These are phyloP conservation scores for Sporothrix protearum DNA, from an alignment of 2,329 filamentous ascomycete genomes.

Conservation along the genomic window DNA sequence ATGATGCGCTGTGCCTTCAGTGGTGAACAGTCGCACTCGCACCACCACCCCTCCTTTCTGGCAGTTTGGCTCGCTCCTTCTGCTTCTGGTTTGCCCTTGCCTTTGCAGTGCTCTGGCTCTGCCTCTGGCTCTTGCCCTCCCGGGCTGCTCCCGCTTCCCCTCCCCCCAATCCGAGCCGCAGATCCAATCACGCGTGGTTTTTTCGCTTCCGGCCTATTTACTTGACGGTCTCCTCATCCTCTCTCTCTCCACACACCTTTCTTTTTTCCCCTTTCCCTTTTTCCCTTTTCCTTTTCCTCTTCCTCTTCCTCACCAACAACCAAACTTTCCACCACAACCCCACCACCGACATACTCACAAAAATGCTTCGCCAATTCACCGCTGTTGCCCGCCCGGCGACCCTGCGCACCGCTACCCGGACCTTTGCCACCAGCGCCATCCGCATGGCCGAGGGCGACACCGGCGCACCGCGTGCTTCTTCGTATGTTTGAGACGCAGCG, in stretches of 20 bases:
- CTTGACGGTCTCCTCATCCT: background rate
- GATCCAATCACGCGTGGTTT: slow-evolving; percentile 29
- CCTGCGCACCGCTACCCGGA: slow-evolving; percentile 47
- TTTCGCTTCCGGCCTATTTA: slow-evolving; percentile 21
- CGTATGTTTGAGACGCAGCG: slow-evolving; percentile 44
- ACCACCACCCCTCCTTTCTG: slow-evolving; percentile 1
- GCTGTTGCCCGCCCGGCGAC: slow-evolving; percentile 53
- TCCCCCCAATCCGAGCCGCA: slow-evolving; percentile 17
- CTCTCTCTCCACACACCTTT: background rate
- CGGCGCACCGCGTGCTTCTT: slow-evolving; percentile 54
- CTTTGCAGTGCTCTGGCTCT: background rate
- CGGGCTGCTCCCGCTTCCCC: background rate
- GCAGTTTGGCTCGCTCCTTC: background rate
- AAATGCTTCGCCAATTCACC: slow-evolving; percentile 66
- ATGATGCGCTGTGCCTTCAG: background rate
- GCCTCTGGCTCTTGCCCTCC: too few relatives aligned
- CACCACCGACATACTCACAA: background rate
- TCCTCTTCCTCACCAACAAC: background rate
- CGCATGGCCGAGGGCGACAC: slow-evolving; percentile 69
- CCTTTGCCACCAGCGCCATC: slow-evolving; percentile 61
- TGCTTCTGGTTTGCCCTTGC: background rate
- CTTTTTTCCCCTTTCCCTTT: background rate
- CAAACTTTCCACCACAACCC: background rate
- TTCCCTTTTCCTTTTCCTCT: background rate
- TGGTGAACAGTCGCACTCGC: background rate